A percentile compares a stretch with the other conserved stretches of the same genome.
These are phyloP conservation scores for Huntiella bhutanensis DNA, from an alignment of 2,329 filamentous ascomycete species.

Conservation along the genomic window DNA sequence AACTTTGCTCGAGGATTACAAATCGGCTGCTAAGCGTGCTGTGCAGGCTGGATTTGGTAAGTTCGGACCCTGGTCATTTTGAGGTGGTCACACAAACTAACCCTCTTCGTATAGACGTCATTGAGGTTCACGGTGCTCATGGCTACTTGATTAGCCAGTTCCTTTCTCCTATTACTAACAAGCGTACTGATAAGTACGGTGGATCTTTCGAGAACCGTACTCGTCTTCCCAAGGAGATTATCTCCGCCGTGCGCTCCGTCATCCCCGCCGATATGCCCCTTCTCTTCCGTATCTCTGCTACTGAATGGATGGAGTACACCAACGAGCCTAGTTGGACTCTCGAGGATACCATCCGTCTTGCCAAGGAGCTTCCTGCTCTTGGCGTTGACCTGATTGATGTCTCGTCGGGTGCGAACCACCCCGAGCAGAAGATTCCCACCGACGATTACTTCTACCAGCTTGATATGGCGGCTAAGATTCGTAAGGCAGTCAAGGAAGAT, in stretches of 20 bases:
- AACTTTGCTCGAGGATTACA: conserved; percentile 42
- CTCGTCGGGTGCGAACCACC: conserved; percentile 54
- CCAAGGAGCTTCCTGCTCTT: conserved; percentile 46
- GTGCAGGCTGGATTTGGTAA: conserved; percentile 42
- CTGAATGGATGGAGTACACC: conserved; percentile 39
- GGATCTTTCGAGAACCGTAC: conserved; percentile 46
- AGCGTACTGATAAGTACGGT: conserved; percentile 45
- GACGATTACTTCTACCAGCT: conserved; percentile 54
- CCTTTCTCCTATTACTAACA: conserved; percentile 38
- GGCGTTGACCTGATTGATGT: conserved; percentile 77
- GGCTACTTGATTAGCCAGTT: conserved; percentile 52
- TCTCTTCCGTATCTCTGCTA: conserved; percentile 39
- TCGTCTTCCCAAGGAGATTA: conserved; percentile 37
- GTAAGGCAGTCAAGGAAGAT: conserved; percentile 38
- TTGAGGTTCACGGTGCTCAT: conserved; percentile 49
- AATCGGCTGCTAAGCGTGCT: conserved; percentile 36
- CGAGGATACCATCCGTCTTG: conserved; percentile 31
- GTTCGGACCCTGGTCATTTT: not conserved
- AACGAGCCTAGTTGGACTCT: conserved; percentile 42
- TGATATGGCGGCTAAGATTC: conserved; percentile 51
- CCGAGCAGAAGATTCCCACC: conserved; percentile 37
- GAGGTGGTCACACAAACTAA: not conserved
- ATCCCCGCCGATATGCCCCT: conserved; percentile 37
- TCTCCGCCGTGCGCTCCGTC: conserved; percentile 29
- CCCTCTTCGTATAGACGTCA: conserved; percentile 31